Base-by-base conservation (phyloP, 129 eudicot species). In the Ambrosia trifida region DNA sequence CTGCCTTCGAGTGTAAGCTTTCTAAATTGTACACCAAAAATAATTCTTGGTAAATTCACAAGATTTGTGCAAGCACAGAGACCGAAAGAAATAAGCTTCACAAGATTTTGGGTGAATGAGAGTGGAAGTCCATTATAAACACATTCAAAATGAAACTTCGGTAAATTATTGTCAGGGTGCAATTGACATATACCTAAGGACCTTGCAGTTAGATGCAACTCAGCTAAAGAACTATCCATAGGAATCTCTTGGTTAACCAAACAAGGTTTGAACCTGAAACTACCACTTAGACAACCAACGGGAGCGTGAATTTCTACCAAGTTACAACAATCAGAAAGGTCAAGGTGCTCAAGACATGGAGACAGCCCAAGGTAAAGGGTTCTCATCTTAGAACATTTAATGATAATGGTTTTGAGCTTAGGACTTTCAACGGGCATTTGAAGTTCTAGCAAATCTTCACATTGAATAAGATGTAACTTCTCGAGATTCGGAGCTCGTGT, bases 1-100 rank as follows among this genome's bases (percentile, higher is more conserved):
- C 41, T 24, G 18, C 53, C 70, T 65, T 65, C 16, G 4, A 68
- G 31, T 32, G 10, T 32, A 50, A 68, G 73, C 64, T 70, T 54
- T 70, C 13, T 70, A 11, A 70, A 53, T 64, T 38, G 38, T 52
- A 69, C 35, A 50, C 59, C 62, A 68, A 17, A 68, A 7, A 69
- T 51, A 35, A 7, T 53, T 50, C 6, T 20, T 17, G 50, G 54
- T 36, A 70, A 38, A 13, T 24, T 6, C 2, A 28, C 65, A 8
- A 54, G 28, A 20, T 20, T 43, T 53, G 52, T 20, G 75, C 66
- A 41, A 52, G 41, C 41, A 70, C 75, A 56, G 3, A 38, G 16
- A 36, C 66, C 66, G 7, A 36, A 6, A 13, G 75, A 40, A 40
- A 54, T 40, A 6, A 70, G 75, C 41, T 57, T 70, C 65, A 38